Conservation (phyloP, 352 stramenopile genomes). For the Halophytophthora polymorphica region DNA sequence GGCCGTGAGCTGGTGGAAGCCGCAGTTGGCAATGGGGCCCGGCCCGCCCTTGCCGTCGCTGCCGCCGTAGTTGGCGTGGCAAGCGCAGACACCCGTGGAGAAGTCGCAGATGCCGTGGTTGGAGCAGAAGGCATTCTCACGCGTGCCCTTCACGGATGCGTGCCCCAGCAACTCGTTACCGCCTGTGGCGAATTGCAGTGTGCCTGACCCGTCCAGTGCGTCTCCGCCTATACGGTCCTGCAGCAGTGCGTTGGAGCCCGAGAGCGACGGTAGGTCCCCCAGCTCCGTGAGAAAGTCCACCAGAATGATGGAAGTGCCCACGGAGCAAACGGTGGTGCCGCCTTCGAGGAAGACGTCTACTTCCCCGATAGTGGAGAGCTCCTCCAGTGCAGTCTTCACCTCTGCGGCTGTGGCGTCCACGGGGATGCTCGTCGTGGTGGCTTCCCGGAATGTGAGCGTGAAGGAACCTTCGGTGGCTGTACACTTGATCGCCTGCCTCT, state of each 20-base stretch:
- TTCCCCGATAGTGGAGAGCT: slow-evolving; percentile 38
- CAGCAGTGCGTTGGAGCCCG: slow-evolving; percentile 32
- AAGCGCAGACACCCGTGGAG: slow-evolving; percentile 52
- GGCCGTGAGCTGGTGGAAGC: slow-evolving; percentile 47
- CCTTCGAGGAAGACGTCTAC: slow-evolving; percentile 41
- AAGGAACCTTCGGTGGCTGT: slow-evolving; percentile 54
- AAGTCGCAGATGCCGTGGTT: slow-evolving; percentile 77
- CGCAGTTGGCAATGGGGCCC: slow-evolving; percentile 72
- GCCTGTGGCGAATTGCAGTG: slow-evolving; percentile 33
- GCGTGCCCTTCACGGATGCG: slow-evolving; percentile 57
- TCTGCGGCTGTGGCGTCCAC: slow-evolving; percentile 26
- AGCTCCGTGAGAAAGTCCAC: slow-evolving; percentile 64
- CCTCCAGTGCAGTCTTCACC: slow-evolving; percentile 48
- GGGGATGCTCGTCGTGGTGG: slow-evolving; percentile 42
- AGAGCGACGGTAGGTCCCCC: slow-evolving; percentile 50
- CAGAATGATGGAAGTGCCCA: slow-evolving; percentile 37
- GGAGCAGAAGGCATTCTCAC: slow-evolving; percentile 70
- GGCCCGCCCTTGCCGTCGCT: slow-evolving; percentile 67
- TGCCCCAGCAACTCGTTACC: slow-evolving; percentile 32
- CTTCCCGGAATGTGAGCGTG: slow-evolving; percentile 63
- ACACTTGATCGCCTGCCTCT: slow-evolving; percentile 66
- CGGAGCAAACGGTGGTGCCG: slow-evolving; percentile 37
- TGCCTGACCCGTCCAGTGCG: slow-evolving; percentile 51
- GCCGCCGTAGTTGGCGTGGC: slow-evolving; percentile 60
- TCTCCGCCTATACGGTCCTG: slow-evolving; percentile 50